phyloP scores from a whole-genome alignment of 2,329 filamentous ascomycete species.

The Fusarium sp. region DNA sequence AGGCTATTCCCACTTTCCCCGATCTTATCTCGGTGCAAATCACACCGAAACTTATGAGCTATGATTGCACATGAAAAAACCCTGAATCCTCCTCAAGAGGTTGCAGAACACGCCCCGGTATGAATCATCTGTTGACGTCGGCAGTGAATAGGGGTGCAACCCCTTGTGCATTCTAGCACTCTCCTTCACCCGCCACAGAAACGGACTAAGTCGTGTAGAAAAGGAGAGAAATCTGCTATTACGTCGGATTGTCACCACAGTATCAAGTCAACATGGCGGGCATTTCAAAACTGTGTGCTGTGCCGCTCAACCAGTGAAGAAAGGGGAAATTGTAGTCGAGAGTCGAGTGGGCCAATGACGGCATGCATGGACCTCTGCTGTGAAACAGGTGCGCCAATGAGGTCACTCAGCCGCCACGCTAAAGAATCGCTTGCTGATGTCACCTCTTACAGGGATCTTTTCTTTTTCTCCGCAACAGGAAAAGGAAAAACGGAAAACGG shows the following conservation, averaged over 20 bases:
- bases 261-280: constrained; percentile 11
- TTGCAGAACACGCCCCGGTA: not conserved
- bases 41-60: constrained; percentile 4
- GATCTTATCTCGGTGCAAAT: not conserved
- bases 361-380: constrained; percentile 22
- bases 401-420: constrained; percentile 37
- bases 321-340: constrained; percentile 11
- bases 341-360: constrained; percentile 40
- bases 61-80: not conserved
- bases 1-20: constrained; percentile 16
- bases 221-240: constrained; percentile 27
- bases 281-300: constrained; percentile 3
- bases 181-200: constrained; percentile 20
- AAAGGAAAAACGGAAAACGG: constrained; percentile 7
- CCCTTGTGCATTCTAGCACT: not conserved
- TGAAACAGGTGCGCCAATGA: constrained; percentile 35
- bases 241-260: constrained; percentile 24
- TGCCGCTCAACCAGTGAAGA: constrained; percentile 23
- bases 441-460: constrained; percentile 14
- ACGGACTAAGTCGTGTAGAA: constrained; percentile 27
- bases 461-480: not conserved
- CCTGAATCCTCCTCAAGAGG: constrained; percentile 1
- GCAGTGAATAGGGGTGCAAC: not conserved
- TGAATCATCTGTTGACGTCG: constrained; percentile 32
- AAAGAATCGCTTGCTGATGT: constrained; percentile 37